Percentiles rank a stretch among this genome's conserved stretches.
Evolutionary conservation across 352 stramenopile species (phyloP).

Genomic region (Thalassiosira mediterranea): DNA sequence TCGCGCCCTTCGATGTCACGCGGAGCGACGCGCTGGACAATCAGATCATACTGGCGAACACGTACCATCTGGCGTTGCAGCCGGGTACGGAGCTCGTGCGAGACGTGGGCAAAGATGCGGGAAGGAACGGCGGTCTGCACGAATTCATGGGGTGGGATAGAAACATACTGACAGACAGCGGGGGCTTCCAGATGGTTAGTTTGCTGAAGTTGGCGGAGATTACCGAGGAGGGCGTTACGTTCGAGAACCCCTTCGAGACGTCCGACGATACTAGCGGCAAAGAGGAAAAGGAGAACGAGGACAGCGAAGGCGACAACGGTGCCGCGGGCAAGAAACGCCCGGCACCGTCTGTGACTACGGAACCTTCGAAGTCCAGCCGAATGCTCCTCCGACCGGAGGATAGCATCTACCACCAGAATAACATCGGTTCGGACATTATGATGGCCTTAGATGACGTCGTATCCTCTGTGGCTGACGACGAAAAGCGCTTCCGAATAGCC

Average conservation of each 20-base stretch:
- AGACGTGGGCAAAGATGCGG: slow-evolving; percentile 86
- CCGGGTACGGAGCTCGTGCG: slow-evolving; percentile 88
- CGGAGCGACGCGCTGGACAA: slow-evolving; percentile 53
- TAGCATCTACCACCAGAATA: slow-evolving; percentile 92
- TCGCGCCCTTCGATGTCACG: slow-evolving; percentile 83
- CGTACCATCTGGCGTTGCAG: slow-evolving; percentile 95
- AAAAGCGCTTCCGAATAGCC: slow-evolving; percentile 90
- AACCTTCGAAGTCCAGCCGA: slow-evolving; percentile 32
- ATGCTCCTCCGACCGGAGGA: slow-evolving; percentile 95
- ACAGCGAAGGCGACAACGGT: slow-evolving; percentile 11
- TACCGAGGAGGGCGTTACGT: slow-evolving; percentile 90
- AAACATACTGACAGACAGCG: slow-evolving; percentile 96
- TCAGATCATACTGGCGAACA: slow-evolving; percentile 95
- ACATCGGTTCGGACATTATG: slow-evolving; percentile 97
- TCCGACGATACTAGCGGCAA: not conserved
- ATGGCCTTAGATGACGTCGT: slow-evolving; percentile 98
- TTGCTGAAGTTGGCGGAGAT: slow-evolving; percentile 94
- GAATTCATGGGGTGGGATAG: slow-evolving; percentile 94
- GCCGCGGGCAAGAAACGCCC: slow-evolving; percentile 16
- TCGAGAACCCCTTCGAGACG: slow-evolving; percentile 86
- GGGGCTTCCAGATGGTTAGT: slow-evolving; percentile 98
- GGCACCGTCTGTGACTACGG: not conserved
- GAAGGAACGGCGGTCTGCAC: slow-evolving; percentile 90
- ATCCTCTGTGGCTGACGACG: slow-evolving; percentile 87
- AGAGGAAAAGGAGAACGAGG: slow-evolving; percentile 21